phyloP scores from a whole-genome alignment of 2,329 filamentous ascomycete genomes.

The Hypoxylon sp. region DNA sequence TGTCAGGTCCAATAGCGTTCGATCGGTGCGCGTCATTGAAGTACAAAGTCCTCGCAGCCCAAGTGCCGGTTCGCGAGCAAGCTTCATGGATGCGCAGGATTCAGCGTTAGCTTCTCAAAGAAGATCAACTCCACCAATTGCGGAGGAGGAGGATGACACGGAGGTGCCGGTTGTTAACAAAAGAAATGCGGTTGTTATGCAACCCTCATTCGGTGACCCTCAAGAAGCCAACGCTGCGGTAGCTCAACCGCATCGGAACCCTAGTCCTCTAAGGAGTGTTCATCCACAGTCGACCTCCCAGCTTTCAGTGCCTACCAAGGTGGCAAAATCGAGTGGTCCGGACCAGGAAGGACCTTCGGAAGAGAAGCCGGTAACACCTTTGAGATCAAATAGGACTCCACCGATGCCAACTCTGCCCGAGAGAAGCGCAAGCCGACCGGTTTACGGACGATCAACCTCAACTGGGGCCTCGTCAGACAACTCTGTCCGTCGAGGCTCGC shows the following conservation, averaged over 20 bases:
- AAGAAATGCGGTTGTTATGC: constrained; percentile 34
- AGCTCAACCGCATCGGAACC: constrained; percentile 43
- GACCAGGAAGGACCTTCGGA: constrained; percentile 29
- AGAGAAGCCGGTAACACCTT: constrained; percentile 45
- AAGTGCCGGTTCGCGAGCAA: constrained; percentile 60
- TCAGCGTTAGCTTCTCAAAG: constrained; percentile 48
- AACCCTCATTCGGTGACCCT: constrained; percentile 30
- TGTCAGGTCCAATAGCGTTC: constrained; percentile 63
- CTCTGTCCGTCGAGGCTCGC: constrained; percentile 40
- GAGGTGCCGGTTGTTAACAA: constrained; percentile 33
- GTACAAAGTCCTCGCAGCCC: constrained; percentile 67
- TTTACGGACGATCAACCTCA: constrained; percentile 39
- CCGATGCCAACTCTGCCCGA: constrained; percentile 52
- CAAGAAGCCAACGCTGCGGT: constrained; percentile 29
- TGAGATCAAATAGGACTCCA: constrained; percentile 45
- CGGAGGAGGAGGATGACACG: constrained; percentile 58
- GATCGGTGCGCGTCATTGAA: constrained; percentile 70
- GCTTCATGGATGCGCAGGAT: constrained; percentile 63
- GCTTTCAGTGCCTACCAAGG: constrained; percentile 42
- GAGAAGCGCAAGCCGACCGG: constrained; percentile 48
- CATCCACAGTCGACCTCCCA: constrained; percentile 32
- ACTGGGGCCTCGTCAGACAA: constrained; percentile 25
- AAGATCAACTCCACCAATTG: constrained; percentile 57
- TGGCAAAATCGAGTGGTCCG: constrained; percentile 42
- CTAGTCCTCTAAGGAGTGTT: constrained; percentile 38